phyloP scores from a whole-genome alignment of 179 eudicot species.

The Vitellaria paradoxa region DNA sequence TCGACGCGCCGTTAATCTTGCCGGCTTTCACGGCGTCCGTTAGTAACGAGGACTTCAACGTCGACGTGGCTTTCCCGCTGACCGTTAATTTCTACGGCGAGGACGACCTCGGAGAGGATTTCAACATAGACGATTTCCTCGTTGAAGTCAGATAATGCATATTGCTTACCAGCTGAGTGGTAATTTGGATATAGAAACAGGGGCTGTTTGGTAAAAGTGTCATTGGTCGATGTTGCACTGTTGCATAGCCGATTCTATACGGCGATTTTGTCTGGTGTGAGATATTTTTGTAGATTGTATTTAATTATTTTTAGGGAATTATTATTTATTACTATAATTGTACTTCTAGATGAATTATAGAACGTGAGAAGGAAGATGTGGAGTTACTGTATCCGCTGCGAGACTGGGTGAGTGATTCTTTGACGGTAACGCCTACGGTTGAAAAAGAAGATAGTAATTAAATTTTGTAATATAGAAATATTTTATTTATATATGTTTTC shows the following conservation, averaged over 20 bases:
- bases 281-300: neutral
- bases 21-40: neutral
- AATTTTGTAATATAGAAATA: too few species aligned
- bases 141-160: constrained; percentile 16
- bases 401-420: too few species aligned
- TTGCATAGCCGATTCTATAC: neutral
- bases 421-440: too few species aligned
- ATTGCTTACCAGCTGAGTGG: too few species aligned
- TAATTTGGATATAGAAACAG: too few species aligned
- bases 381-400: too few species aligned
- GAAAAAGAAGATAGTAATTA: too few species aligned
- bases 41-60: too few species aligned
- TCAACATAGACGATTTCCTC: constrained; percentile 30
- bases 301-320: constrained; percentile 4
- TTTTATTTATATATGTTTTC: too few species aligned
- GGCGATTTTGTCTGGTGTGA: constrained; percentile 9
- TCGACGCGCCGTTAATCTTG: constrained; percentile 21
- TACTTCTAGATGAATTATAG: neutral
- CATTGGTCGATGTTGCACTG: neutral
- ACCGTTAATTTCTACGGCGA: constrained; percentile 14
- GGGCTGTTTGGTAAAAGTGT: neutral
- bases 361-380: too few species aligned
- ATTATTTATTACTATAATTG: neutral
- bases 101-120: constrained; percentile 32
- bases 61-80: neutral